Base-by-base conservation (phyloP, 805 yeast genomes). In the Sugiyamaella smithiae region DNA sequence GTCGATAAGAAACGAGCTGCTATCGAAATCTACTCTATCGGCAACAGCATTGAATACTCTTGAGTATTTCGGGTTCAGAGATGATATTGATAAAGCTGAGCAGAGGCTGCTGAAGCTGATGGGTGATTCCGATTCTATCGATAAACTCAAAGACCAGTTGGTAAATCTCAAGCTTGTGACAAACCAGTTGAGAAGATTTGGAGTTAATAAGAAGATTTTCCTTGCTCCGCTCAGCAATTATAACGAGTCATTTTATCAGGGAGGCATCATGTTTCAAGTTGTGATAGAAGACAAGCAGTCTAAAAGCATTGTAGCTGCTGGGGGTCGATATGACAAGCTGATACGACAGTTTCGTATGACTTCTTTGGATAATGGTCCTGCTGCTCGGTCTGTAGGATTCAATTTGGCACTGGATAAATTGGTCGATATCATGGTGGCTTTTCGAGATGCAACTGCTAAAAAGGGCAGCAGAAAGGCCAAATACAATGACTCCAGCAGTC, bases 211-310 rank as follows among this genome's bases (percentile, higher is more conserved):
- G 2, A 72, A 75, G 12, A 68, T 89, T 9, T 75, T 77, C 24
- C 69, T 93, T 24, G 80, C 88, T 2, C 99, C 99, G 0, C 74
- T 93, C 65, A 80, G 89, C 59, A 88, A 88, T 55, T 88, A 87
- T 67, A 88, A 88, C 57, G 78, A 84, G 26, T 76, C 82, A 7
- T 91, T 88, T 62, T 93, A 90, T 62, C 71, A 75, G 32, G 81
- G 82, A 14, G 95, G 95, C 0, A 68, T 90, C 1, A 88, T 93
- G 95, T 93, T 91, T 63, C 95, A 88, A 57, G 88, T 86, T 0
- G 77, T 88, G 1, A 77, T 81, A 54, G 85, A 87, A 47, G 83
- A 81, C 2, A 43, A 58, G 9, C 57, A 61, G 17, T 50, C 56
- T 6, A 33, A 51, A 16, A 46, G 54, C 4, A 72, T 84, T 26